Base-by-base conservation (phyloP, 768 basidiomycete genomes). In the Pleurotus sapidus region DNA sequence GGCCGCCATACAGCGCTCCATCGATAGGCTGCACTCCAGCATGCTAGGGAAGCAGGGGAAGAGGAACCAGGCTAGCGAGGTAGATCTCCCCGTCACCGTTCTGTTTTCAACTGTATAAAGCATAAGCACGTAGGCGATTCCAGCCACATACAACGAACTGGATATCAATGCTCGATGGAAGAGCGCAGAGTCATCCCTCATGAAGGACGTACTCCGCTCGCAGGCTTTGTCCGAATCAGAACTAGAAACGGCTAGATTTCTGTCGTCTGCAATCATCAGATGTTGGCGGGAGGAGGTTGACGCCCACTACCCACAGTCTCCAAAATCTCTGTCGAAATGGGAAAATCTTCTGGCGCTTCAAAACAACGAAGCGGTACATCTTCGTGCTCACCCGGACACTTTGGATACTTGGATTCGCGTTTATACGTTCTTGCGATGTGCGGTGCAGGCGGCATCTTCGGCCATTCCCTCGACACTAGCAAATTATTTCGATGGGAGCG, bases 181-280 rank as follows among this genome's bases (percentile, higher is more conserved):
- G 30, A 47, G 65, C 46, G 77, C 73, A 25, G 74, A 79, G 61
- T 60, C 67, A 5, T 57, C 66, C 50, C 62, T 67, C 59, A 18
- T 64, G 59, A 59, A 60, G 48, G 57, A 67, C 23, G 40, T 67
- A 59, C 47, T 60, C 56, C 30, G 59, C 18, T 38, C 62, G 68
- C 58, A 72, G 57, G 59, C 63, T 11, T 67, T 86, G 46, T 73
- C 76, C 37, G 83, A 84, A 46, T 71, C 80, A 62, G 84, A 86
- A 65, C 66, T 84, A 17, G 84, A 86, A 61, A 81, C 76, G n/a
- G 80, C 77, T 49, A 79, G 81, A 42, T 85, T 77, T 63, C 69
- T 84, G n/a, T 69, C 79, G 15, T 79, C 77, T 30, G 83, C 76
- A 1, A 70, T 86, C 20, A 67, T 85, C 25, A 71, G 72, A 49